Evolutionary conservation across 257 asterid species (phyloP).

Genomic region (Anisodus tanguticus): DNA sequence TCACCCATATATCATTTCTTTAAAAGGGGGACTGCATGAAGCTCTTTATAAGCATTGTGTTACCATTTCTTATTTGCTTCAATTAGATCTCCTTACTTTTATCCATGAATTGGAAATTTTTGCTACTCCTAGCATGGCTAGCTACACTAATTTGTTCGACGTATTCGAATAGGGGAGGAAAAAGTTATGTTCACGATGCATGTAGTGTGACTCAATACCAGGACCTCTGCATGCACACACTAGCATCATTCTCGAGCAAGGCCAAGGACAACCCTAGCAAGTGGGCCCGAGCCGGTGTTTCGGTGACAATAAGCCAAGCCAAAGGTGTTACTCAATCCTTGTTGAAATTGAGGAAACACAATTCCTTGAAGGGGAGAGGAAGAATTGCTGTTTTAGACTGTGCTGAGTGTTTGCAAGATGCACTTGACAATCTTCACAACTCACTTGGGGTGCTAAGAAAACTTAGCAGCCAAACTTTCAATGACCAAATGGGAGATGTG

Average conservation of each 20-base stretch:
- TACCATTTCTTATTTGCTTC: neutral
- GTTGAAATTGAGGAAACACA: conserved; percentile 22
- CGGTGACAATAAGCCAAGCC: conserved; percentile 65
- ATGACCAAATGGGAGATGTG: conserved; percentile 60
- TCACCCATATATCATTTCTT: conserved; percentile 29
- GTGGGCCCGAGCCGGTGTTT: conserved; percentile 82
- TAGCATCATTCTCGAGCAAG: conserved; percentile 51
- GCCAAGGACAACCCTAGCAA: conserved; percentile 54
- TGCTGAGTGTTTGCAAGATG: conserved; percentile 53
- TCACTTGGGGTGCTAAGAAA: conserved; percentile 57
- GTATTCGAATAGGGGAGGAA: conserved; percentile 25
- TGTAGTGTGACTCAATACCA: conserved; percentile 68
- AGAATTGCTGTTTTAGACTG: conserved; percentile 55
- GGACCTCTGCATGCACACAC: conserved; percentile 54
- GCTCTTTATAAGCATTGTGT: conserved; percentile 20
- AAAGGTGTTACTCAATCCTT: conserved; percentile 44
- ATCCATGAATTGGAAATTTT: conserved; percentile 1
- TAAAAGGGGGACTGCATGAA: conserved; percentile 31
- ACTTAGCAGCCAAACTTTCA: conserved; percentile 43
- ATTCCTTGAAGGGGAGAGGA: conserved; percentile 37
- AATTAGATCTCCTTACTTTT: neutral
- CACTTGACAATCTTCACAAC: conserved; percentile 63
- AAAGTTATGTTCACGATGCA: conserved; percentile 51
- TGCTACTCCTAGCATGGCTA: conserved; percentile 38
- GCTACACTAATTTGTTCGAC: neutral